Evolutionary conservation across 176 grass and related monocot genomes (phyloP).

Genomic region (Pharus latifolius): DNA sequence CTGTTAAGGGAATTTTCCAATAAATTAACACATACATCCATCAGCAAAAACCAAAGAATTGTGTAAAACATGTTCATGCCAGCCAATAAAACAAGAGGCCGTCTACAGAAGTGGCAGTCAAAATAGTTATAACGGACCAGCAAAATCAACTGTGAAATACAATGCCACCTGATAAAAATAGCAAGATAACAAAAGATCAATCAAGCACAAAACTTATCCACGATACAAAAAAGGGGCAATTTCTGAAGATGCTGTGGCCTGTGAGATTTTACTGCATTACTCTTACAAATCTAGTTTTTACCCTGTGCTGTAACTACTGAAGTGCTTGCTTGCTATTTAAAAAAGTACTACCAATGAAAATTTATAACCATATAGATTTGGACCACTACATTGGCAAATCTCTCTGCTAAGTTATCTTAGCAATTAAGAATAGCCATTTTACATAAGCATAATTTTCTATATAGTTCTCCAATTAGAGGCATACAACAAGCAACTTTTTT

Average conservation of each 20-base stretch:
- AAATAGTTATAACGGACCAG: not conserved
- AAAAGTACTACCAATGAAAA: not conserved
- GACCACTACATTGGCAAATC: not conserved
- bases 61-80: not conserved
- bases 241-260: no score
- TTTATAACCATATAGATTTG: not conserved
- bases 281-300: no score
- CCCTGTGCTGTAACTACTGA: no score
- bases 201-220: no score
- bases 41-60: not conserved
- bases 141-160: not conserved
- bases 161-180: slow-evolving; percentile 9
- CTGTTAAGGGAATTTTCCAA: not conserved
- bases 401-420: not conserved
- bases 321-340: no score
- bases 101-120: no score
- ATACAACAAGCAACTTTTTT: not conserved
- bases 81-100: not conserved
- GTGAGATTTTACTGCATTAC: no score
- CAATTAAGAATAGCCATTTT: not conserved
- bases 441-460: not conserved
- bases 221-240: no score
- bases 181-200: no score
- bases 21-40: slow-evolving; percentile 3
- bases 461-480: not conserved